Base-by-base conservation (phyloP, 495 filamentous ascomycete genomes). In the Pyronema domesticum region DNA sequence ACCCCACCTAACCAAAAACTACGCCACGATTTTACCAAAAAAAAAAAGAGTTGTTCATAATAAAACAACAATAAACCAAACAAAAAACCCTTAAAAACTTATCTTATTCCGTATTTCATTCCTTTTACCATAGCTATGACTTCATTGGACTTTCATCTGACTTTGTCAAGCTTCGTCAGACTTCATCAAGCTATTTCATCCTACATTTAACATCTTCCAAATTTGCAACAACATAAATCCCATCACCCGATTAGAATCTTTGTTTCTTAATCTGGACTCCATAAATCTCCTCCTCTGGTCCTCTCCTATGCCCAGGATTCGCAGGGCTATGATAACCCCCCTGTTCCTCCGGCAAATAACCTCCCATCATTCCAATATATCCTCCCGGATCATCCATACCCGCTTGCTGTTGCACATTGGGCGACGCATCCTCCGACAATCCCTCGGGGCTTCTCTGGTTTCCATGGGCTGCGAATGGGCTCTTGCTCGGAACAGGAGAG, bases 321-420 rank as follows among this genome's bases (percentile, higher is more conserved):
- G 18, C 18, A 7, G 39, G 52, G n/a, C 42, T 45, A 3, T n/a
- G 11, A 36, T 54, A 54, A 8, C 17, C 34, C 36, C 51, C 11
- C 33, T 14, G 34, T 15, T 35, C 42, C 8, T 46, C 52, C 2
- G 36, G 15, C 40, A 46, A 46, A 17, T 46, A 54, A 7, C 52
- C 52, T 23, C 52, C 52, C 52, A 54, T 54, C 40, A 54, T 54
- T 13, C 52, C 42, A 17, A 54, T 36, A 36, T 54, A 54, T 19
- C 52, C 52, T 8, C 50, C 37, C n/a, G 50, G 50, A 14, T 54
- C 52, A 8, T 54, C 42, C 52, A 53, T 39, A 11, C 36, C 37
- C 34, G 8, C 50, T 13, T 9, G 50, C 37, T 35, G 35, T 40
- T 53, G 50, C 13, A 53, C 50, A n/a, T 53, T 35, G 18, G 11